Evolutionary conservation across 208 protist species (phyloP).

Genomic region (Trypanosoma grayi): DNA sequence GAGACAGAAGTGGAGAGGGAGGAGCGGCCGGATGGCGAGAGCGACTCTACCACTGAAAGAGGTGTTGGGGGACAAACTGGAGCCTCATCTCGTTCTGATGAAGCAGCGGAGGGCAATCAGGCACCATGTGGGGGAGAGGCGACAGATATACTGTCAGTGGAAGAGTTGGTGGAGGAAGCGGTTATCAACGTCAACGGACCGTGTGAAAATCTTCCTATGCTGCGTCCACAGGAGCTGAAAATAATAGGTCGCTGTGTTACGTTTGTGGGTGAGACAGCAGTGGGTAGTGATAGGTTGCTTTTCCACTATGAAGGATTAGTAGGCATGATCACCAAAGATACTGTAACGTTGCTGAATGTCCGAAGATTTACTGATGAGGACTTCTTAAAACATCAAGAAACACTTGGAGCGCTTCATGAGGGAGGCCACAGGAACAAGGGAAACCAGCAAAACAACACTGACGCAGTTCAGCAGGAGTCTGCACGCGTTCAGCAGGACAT

Average conservation of each 20-base stretch:
- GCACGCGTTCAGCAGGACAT: background rate
- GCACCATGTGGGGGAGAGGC: background rate
- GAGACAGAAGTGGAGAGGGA: too few relatives aligned
- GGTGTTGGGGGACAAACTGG: too few relatives aligned
- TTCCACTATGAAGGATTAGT: slow-evolving; percentile 78
- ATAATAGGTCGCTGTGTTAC: slow-evolving; percentile 79
- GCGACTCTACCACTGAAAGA: too few relatives aligned
- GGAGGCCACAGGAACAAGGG: background rate
- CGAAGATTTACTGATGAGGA: slow-evolving; percentile 68
- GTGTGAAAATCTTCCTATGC: slow-evolving; percentile 54
- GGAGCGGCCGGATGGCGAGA: too few relatives aligned
- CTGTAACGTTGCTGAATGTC: slow-evolving; percentile 73
- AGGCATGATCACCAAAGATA: slow-evolving; percentile 68
- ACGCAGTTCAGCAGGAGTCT: background rate
- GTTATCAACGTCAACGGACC: slow-evolving; percentile 54
- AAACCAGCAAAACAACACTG: background rate
- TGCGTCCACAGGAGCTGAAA: slow-evolving; percentile 65
- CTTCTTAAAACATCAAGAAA: slow-evolving; percentile 28
- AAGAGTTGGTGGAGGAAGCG: slow-evolving; percentile 28
- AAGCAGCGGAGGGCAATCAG: background rate
- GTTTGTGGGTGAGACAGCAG: slow-evolving; percentile 56
- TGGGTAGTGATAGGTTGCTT: slow-evolving; percentile 36
- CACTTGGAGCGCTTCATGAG: background rate
- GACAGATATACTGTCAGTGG: slow-evolving; percentile 24
- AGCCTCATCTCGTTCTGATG: too few relatives aligned